These are phyloP conservation scores for Naganishia randhawae DNA, from an alignment of 768 basidiomycete genomes.

Conservation along the genomic window DNA sequence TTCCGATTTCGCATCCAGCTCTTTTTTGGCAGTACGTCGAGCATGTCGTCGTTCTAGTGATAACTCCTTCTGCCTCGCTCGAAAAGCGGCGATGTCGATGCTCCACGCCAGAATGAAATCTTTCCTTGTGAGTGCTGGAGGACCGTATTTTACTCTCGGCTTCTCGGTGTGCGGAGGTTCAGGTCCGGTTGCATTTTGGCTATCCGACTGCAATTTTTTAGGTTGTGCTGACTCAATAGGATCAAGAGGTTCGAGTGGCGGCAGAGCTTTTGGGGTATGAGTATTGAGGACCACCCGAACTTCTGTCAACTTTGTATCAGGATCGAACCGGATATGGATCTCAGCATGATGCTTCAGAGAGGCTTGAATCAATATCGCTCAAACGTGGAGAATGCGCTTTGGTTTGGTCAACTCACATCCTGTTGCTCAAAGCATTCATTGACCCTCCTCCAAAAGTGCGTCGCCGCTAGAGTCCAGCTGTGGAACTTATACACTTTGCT, in stretches of 20 bases:
- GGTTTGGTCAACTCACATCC: background rate
- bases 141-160: slow-evolving; percentile 12
- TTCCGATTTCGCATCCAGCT: background rate
- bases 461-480: slow-evolving; percentile 9
- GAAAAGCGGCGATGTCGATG: slow-evolving; percentile 9
- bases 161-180: background rate
- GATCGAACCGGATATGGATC: slow-evolving; percentile 3
- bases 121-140: slow-evolving; percentile 5
- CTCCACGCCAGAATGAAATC: slow-evolving; percentile 16
- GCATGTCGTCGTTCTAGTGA: slow-evolving; percentile 4
- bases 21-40: background rate
- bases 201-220: background rate
- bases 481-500: slow-evolving; percentile 9
- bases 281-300: slow-evolving; percentile 14
- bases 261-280: slow-evolving; percentile 10
- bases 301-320: slow-evolving; percentile 11
- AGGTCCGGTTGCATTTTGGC: background rate
- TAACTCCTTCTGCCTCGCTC: slow-evolving; percentile 4
- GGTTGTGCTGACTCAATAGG: background rate
- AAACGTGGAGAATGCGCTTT: background rate
- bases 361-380: background rate
- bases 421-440: slow-evolving; percentile 13
- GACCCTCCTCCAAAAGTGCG: slow-evolving; percentile 13
- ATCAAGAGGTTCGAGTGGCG: background rate
- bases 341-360: slow-evolving; percentile 1